These are phyloP conservation scores for Cercophora newfieldiana DNA, from an alignment of 495 filamentous ascomycete genomes.

Conservation along the genomic window DNA sequence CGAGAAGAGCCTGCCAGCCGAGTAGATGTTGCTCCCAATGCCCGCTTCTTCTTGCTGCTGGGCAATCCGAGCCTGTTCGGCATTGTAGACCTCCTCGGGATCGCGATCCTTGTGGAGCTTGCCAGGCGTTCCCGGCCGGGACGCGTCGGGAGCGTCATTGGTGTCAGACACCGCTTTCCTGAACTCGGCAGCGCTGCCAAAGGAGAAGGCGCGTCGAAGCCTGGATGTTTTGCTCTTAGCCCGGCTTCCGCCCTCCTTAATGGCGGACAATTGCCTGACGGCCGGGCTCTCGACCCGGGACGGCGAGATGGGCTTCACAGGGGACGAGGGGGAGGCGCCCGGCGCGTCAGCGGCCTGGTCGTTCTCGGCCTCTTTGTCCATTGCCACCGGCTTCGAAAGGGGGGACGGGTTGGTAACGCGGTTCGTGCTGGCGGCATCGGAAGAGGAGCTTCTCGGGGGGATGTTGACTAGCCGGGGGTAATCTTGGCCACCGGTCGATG, in stretches of 20 bases:
- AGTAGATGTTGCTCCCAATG: conserved; percentile 91
- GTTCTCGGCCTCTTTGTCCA: conserved; percentile 46
- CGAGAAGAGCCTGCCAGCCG: conserved; percentile 80
- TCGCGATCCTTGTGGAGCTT: conserved; percentile 73
- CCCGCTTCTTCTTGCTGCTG: conserved; percentile 88
- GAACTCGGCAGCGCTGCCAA: conserved; percentile 93
- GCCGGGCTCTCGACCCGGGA: conserved; percentile 62
- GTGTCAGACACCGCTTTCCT: conserved; percentile 69
- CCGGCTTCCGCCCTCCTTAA: conserved; percentile 71
- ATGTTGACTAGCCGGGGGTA: conserved; percentile 62
- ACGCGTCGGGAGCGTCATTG: conserved; percentile 48
- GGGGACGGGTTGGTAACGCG: conserved; percentile 78
- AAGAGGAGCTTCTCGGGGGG: conserved; percentile 66
- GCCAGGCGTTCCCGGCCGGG: conserved; percentile 54
- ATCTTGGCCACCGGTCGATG: conserved; percentile 46
- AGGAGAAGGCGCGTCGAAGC: conserved; percentile 90
- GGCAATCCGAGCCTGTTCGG: conserved; percentile 87
- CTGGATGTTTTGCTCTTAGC: conserved; percentile 82
- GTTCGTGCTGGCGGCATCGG: conserved; percentile 61
- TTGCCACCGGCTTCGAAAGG: conserved; percentile 76
- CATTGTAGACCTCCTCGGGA: conserved; percentile 63
- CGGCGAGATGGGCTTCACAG: conserved; percentile 35
- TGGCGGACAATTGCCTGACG: conserved; percentile 73
- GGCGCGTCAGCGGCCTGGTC: conserved; percentile 34
- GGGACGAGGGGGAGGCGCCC: conserved; percentile 26